Base-by-base conservation (phyloP, 1,284 basidiomycete genomes). In the Taiwanofungus camphoratus region DNA sequence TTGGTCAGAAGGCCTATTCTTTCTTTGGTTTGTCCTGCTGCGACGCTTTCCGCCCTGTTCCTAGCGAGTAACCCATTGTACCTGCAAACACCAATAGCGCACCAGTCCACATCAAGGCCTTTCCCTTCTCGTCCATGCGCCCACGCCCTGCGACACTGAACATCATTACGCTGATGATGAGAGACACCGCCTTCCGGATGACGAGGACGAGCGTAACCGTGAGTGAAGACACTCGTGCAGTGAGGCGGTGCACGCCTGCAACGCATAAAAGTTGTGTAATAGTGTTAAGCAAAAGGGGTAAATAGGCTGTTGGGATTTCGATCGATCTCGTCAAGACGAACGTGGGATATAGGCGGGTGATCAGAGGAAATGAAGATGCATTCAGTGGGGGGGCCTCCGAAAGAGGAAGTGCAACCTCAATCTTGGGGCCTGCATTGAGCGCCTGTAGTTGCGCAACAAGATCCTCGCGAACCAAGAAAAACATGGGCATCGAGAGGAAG, bases 141-240 rank as follows among this genome's bases (percentile, higher is more conserved):
- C 49, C 63, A 22, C 52, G 59, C 48, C 52, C 56, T 44, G 55
- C 52, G 54, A 46, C 45, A 54, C 67, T 51, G 39, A 71, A 63
- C 13, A 75, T 56, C 45, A 79, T 56, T 12, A 89, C 79, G 55
- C 83, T 88, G 51, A 96, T 76, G 12, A 87, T 68, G 13, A 96
- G 70, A 43, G 89, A 93, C 13, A 82, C 71, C 1, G 92, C 93
- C 63, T 97, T 97, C 39, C 93, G 77, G 16, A 97, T 80, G 30
- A 91, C 92, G 39, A 96, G 73, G 12, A 95, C 75, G 41, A 97
- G 80, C 9, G 91, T 93, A 23, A 96, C 92, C 0, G 82, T 89
- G 8, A 95, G 74, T 5, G 84, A 77, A 35, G 79, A 83, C 3
- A 94, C 88, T 32, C 77, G 73, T 1, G 78, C 76, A 0, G 92